A percentile compares a stretch with the other conserved stretches of the same genome.
Evolutionary conservation across 495 filamentous ascomycete species (phyloP).

Genomic region (Penicillium dipodomyicola): DNA sequence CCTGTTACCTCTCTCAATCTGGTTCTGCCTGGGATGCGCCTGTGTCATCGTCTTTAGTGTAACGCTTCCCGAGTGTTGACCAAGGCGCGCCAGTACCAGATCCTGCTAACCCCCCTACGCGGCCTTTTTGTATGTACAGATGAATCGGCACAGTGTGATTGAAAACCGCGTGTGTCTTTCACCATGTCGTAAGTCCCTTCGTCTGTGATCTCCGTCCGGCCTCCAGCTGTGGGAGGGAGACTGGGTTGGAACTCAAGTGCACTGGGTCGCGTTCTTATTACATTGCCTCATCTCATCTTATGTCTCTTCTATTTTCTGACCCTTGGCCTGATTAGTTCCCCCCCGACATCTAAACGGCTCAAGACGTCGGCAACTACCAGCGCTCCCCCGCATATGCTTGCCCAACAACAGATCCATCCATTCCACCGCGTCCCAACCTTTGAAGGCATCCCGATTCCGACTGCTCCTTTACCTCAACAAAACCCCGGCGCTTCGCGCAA

Average conservation of each 20-base stretch:
- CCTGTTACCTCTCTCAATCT: slow-evolving; percentile 28
- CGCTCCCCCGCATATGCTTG: slow-evolving; percentile 41
- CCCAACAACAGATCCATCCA: slow-evolving; percentile 46
- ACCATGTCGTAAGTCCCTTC: slow-evolving; percentile 53
- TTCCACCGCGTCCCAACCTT: slow-evolving; percentile 39
- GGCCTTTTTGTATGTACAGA: slow-evolving; percentile 44
- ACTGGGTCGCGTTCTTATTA: slow-evolving; percentile 16
- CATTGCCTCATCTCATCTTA: slow-evolving; percentile 2
- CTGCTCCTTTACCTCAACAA: slow-evolving; percentile 35
- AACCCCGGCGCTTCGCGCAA: slow-evolving; percentile 39
- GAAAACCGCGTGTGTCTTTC: slow-evolving; percentile 37
- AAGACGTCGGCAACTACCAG: slow-evolving; percentile 41
- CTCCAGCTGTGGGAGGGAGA: slow-evolving; percentile 27
- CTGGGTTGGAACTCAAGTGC: slow-evolving; percentile 16
- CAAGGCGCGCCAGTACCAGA: slow-evolving; percentile 40
- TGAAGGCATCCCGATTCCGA: slow-evolving; percentile 43
- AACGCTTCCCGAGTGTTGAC: slow-evolving; percentile 42
- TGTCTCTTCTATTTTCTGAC: slow-evolving; percentile 10
- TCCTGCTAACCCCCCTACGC: slow-evolving; percentile 41
- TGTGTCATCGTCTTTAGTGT: slow-evolving; percentile 49
- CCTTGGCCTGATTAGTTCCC: slow-evolving; percentile 28
- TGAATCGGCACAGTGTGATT: slow-evolving; percentile 44
- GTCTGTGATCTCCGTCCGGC: slow-evolving; percentile 34
- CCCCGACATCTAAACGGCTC: slow-evolving; percentile 46
- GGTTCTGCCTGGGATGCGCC: slow-evolving; percentile 44